A percentile compares a stretch with the other conserved stretches of the same genome.
phyloP scores from a whole-genome alignment of 108 stramenopile genomes.

The Fragilariopsis cylindrus region DNA sequence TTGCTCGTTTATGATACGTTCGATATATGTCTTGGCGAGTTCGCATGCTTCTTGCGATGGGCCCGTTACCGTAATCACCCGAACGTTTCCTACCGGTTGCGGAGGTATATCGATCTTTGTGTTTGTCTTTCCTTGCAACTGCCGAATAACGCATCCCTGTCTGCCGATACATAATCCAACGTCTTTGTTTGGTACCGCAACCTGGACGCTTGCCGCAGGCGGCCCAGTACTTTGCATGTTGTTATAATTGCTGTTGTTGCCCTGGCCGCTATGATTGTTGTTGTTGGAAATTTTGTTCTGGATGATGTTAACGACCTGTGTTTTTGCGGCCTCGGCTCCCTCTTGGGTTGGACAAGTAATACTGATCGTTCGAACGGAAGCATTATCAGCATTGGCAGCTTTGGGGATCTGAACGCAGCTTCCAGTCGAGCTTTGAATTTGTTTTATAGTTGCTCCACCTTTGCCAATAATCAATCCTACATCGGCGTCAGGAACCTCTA shows the following conservation, averaged over 20 bases:
- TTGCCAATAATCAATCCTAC: constrained; percentile 98
- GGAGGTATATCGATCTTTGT: constrained; percentile 87
- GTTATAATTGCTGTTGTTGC: constrained; percentile 44
- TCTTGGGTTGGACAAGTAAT: constrained; percentile 80
- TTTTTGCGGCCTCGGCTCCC: constrained; percentile 79
- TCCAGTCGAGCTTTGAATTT: constrained; percentile 91
- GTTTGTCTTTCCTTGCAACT: constrained; percentile 79
- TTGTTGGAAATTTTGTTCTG: constrained; percentile 46
- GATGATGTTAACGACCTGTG: constrained; percentile 37
- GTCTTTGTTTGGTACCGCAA: constrained; percentile 81
- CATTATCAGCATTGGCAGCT: constrained; percentile 69
- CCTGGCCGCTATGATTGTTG: constrained; percentile 30
- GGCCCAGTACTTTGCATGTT: constrained; percentile 27
- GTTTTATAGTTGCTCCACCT: constrained; percentile 90
- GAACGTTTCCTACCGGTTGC: constrained; percentile 70
- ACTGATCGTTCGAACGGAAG: constrained; percentile 63
- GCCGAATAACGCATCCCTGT: constrained; percentile 83
- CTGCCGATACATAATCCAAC: constrained; percentile 90
- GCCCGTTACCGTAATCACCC: constrained; percentile 80
- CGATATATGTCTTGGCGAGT: constrained; percentile 71
- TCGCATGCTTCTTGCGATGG: constrained; percentile 62
- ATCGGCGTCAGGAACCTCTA: constrained; percentile 85
- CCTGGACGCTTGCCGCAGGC: constrained; percentile 60
- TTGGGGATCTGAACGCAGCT: constrained; percentile 92
- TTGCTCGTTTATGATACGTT: constrained; percentile 77